Percentiles rank a stretch among this genome's conserved stretches.
These are phyloP conservation scores for Porcisia hertigi DNA, from an alignment of 208 protist genomes.

Conservation along the genomic window DNA sequence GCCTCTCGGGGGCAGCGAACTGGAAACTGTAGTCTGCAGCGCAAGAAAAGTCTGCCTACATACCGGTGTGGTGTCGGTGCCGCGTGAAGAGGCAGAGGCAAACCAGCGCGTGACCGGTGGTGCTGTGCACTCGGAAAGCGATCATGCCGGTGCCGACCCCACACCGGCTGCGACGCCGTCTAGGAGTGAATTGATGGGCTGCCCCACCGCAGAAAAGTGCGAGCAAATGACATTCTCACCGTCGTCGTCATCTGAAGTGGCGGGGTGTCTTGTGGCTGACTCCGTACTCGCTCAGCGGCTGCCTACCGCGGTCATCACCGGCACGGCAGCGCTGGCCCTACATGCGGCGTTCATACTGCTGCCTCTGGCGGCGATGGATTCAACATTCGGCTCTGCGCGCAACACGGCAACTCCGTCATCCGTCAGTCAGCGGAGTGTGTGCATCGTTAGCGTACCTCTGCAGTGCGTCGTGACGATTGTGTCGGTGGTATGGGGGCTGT, in stretches of 20 bases:
- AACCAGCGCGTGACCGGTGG: neutral
- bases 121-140: neutral
- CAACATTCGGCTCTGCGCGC: neutral
- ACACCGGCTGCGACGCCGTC: neutral
- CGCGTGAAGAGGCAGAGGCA: slow-evolving; percentile 10
- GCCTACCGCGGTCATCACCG: slow-evolving; percentile 19
- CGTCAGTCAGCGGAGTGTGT: slow-evolving; percentile 34
- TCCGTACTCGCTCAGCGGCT: slow-evolving; percentile 19
- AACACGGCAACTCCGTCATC: neutral
- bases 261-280: slow-evolving; percentile 8
- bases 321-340: slow-evolving; percentile 13
- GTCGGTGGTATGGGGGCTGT: slow-evolving; percentile 51
- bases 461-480: slow-evolving; percentile 49
- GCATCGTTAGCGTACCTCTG: slow-evolving; percentile 47
- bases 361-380: slow-evolving; percentile 11
- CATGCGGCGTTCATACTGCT: slow-evolving; percentile 16
- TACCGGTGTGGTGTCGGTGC: neutral
- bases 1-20: neutral
- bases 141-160: neutral
- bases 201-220: neutral
- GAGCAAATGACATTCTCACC: neutral
- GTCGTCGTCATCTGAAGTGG: neutral
- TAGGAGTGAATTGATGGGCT: neutral
- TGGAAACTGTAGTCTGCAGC: neutral
- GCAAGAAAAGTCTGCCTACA: neutral